phyloP scores from a whole-genome alignment of 345 rosid species.

The Pseudoturritis turrita region DNA sequence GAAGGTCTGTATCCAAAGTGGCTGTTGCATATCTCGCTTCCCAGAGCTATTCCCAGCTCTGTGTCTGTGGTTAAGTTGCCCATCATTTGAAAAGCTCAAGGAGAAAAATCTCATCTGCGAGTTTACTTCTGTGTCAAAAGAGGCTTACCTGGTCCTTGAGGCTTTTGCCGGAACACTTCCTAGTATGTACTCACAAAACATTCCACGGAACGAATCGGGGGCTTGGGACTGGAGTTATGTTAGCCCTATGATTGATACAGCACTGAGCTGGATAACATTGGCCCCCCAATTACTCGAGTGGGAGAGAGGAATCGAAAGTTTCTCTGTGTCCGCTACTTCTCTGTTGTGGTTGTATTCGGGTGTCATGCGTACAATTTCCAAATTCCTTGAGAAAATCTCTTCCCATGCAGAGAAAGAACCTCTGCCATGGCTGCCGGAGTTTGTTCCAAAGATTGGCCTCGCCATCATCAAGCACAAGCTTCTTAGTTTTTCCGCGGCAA shows the following conservation, averaged over 20 bases:
- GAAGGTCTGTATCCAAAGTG: slow-evolving; percentile 73
- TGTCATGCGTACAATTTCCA: slow-evolving; percentile 56
- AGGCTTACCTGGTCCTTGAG: slow-evolving; percentile 70
- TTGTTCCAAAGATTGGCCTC: slow-evolving; percentile 85
- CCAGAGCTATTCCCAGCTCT: slow-evolving; percentile 70
- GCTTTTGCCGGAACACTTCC: slow-evolving; percentile 78
- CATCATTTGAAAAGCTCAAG: slow-evolving; percentile 55
- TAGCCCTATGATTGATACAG: slow-evolving; percentile 68
- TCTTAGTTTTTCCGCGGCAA: slow-evolving; percentile 39
- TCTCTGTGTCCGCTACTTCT: slow-evolving; percentile 32
- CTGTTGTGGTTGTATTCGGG: slow-evolving; percentile 70
- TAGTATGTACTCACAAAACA: slow-evolving; percentile 42
- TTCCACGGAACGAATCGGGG: slow-evolving; percentile 27
- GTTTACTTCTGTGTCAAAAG: slow-evolving; percentile 61
- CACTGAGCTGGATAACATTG: slow-evolving; percentile 59
- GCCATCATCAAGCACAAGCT: slow-evolving; percentile 55
- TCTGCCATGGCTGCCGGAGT: slow-evolving; percentile 76
- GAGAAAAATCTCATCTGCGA: slow-evolving; percentile 54
- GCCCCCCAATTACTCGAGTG: slow-evolving; percentile 42
- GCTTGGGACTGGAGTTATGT: slow-evolving; percentile 84
- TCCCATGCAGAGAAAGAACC: slow-evolving; percentile 27
- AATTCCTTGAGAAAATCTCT: slow-evolving; percentile 61
- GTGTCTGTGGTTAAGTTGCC: slow-evolving; percentile 84
- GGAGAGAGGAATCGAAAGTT: slow-evolving; percentile 28
- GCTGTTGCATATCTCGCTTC: slow-evolving; percentile 59